These are phyloP conservation scores for Albatrellus ellisii DNA, from an alignment of 768 basidiomycete genomes.

Conservation along the genomic window DNA sequence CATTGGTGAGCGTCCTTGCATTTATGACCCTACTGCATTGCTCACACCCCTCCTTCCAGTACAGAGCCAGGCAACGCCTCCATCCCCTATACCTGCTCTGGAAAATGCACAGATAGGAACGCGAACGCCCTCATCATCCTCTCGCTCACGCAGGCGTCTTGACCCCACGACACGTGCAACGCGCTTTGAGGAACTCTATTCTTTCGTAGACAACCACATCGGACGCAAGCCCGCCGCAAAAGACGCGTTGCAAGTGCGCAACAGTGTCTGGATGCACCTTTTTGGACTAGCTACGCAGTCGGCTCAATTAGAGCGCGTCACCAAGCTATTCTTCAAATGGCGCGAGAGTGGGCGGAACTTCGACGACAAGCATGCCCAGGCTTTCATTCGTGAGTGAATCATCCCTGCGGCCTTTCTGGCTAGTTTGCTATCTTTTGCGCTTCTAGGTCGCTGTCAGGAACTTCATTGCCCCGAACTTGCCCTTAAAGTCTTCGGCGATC, in stretches of 20 bases:
- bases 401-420: background rate
- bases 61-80: too few species aligned
- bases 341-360: conserved; percentile 7
- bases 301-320: conserved; percentile 6
- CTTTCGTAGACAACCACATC: conserved; percentile 6
- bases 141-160: too few species aligned
- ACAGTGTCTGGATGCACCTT: conserved; percentile 10
- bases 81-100: too few species aligned
- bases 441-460: conserved; percentile 49
- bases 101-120: too few species aligned
- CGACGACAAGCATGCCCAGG: conserved; percentile 2
- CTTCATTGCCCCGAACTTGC: conserved; percentile 42
- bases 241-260: conserved; percentile 5
- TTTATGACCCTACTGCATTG: too few species aligned
- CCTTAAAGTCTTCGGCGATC: conserved; percentile 47
- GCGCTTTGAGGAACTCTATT: conserved; percentile 5
- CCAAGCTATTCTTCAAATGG: conserved; percentile 8
- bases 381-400: conserved; percentile 11
- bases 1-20: too few species aligned
- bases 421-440: background rate
- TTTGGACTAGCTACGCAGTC: conserved; percentile 10
- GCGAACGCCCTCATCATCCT: too few species aligned
- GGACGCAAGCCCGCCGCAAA: background rate
- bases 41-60: too few species aligned
- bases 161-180: background rate